phyloP scores from a whole-genome alignment of 495 filamentous ascomycete species.

The Aspergillus cavernicola region DNA sequence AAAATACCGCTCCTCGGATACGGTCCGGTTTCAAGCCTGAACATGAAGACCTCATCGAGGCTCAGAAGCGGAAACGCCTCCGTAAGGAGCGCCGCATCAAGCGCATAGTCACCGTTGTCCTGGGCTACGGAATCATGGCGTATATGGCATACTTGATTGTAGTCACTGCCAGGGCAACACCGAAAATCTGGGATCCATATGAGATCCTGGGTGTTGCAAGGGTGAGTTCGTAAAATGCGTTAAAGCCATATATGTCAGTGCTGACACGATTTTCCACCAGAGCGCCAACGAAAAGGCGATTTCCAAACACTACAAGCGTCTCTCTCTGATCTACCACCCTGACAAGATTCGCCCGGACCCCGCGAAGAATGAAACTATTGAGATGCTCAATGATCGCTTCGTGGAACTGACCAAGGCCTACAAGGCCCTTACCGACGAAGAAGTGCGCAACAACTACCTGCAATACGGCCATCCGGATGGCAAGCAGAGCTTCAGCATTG shows the following conservation, averaged over 20 bases:
- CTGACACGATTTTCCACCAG: constrained; percentile 33
- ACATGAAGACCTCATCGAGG: constrained; percentile 78
- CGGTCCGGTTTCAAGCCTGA: constrained; percentile 74
- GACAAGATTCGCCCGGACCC: constrained; percentile 84
- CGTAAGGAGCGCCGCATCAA: constrained; percentile 87
- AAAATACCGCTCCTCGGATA: constrained; percentile 65
- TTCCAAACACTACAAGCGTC: constrained; percentile 78
- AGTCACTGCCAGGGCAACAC: constrained; percentile 65
- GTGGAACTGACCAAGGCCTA: constrained; percentile 96
- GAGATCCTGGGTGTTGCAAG: constrained; percentile 82
- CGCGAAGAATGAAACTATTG: constrained; percentile 82
- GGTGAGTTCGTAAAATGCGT: constrained; percentile 54
- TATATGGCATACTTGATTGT: constrained; percentile 90
- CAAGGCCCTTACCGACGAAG: constrained; percentile 95
- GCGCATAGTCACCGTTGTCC: constrained; percentile 69
- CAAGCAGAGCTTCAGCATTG: constrained; percentile 96
- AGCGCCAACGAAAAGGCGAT: constrained; percentile 84
- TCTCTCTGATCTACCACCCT: constrained; percentile 85
- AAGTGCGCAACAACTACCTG: constrained; percentile 91
- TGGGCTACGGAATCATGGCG: constrained; percentile 81
- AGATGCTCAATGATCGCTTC: constrained; percentile 79
- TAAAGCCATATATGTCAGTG: too few species aligned
- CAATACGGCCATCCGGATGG: constrained; percentile 96
- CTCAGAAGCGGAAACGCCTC: constrained; percentile 81
- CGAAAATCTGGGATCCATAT: constrained; percentile 95